Base-by-base conservation (phyloP, 129 eudicot species). In the Lonicera japonica region DNA sequence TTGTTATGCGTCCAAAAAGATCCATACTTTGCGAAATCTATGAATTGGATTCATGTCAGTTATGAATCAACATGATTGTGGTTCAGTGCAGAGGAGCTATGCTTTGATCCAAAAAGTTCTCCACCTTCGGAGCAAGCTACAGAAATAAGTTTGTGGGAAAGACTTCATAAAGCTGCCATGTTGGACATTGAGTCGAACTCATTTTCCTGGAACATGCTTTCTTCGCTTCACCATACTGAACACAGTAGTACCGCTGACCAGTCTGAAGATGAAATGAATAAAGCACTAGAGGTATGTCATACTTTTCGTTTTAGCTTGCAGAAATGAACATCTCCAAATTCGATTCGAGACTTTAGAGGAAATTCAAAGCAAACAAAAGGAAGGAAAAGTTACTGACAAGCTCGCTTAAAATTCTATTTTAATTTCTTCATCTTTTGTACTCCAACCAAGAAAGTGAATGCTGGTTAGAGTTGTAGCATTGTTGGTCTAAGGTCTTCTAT, bases 221-320 rank as follows among this genome's bases (percentile, higher is more conserved):
- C 95, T 45, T 94, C 99, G 54, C 96, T 94, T 78, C 95, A 88
- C 70, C 99, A 94, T 65, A 88, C 99, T 5, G 96, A 94, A 70
- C 91, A 88, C 67, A 77, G 95, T 73, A 80, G 87, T 68, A 80
- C 87, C 73, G 79, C 70, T 52, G 99, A 92, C 25, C 87, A 86
- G 56, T 81, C 99, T 29, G 99, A 94, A 71, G 99, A 94, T 69
- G 96, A 88, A 46, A 88, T 72, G 82, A 79, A 68, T 72, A 94
- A 82, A 69, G 79, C 96, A 69, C 58, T 88, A 56, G 99, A 94
- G 96, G 99, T 87, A 69, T 68, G 73, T 70, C 47, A 62, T 15
- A 9, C 14, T 1, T 14, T 14, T 10, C 63, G 18, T 24, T 55
- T 22, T 69, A 15, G 52, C 47, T 25, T 60, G 19, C 5, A 13